Conservation (phyloP, 2,329 filamentous ascomycete genomes). For the Colletotrichum sp. region DNA sequence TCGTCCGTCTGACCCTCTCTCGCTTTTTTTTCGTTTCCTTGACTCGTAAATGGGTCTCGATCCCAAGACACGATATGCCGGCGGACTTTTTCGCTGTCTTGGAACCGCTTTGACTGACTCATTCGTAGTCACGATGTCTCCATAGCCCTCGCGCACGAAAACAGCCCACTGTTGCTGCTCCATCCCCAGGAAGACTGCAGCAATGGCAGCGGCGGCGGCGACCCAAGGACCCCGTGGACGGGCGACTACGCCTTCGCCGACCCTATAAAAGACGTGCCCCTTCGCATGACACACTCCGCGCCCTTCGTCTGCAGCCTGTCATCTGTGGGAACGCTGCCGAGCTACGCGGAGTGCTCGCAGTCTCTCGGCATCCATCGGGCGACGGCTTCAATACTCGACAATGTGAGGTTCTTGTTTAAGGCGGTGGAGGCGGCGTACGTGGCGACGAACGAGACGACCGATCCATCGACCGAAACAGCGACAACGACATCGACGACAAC, state of each 20-base stretch:
- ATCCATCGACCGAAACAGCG: not conserved
- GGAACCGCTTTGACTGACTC: constrained; percentile 6
- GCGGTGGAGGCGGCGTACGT: constrained; percentile 32
- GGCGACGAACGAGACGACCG: not conserved
- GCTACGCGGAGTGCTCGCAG: constrained; percentile 46
- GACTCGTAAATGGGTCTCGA: constrained; percentile 17
- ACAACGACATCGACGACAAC: not conserved
- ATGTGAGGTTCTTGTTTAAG: constrained; percentile 53
- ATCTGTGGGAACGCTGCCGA: constrained; percentile 40
- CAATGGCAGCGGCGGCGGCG: not conserved
- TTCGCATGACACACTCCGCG: constrained; percentile 51
- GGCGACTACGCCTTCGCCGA: constrained; percentile 48
- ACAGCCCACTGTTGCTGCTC: constrained; percentile 42
- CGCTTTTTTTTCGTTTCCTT: not conserved
- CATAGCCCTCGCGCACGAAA: constrained; percentile 54
- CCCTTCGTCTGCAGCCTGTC: constrained; percentile 37
- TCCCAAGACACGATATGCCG: constrained; percentile 6
- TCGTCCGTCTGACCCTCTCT: constrained; percentile 5
- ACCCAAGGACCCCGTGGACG: not conserved
- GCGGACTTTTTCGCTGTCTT: not conserved
- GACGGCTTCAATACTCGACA: constrained; percentile 56
- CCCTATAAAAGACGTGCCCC: constrained; percentile 37
- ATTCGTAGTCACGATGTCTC: constrained; percentile 47
- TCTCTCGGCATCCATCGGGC: constrained; percentile 48
- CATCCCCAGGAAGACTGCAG: not conserved